These are phyloP conservation scores for Xylariaceae sp. DNA, from an alignment of 2,329 filamentous ascomycete genomes.

Conservation along the genomic window DNA sequence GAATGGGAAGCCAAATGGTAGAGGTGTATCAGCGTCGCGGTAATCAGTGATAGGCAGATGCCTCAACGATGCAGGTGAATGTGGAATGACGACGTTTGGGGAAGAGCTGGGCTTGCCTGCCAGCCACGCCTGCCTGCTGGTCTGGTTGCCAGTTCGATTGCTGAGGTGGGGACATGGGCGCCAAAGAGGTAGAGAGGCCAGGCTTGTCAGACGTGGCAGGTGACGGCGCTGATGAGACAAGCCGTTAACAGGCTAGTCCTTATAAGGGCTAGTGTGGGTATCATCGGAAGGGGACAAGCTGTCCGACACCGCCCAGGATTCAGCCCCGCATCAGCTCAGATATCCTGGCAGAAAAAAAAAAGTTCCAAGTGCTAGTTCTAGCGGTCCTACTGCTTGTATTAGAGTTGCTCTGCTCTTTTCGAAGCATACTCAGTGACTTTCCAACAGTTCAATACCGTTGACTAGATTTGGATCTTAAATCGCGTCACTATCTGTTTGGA, in stretches of 20 bases:
- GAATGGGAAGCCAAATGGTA: background rate
- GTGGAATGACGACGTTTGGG: constrained; percentile 12
- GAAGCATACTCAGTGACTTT: too few relatives aligned
- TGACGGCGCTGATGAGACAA: too few relatives aligned
- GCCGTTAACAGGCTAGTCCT: constrained; percentile 6
- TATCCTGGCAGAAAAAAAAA: constrained; percentile 14
- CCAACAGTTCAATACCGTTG: too few relatives aligned
- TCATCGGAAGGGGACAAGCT: constrained; percentile 5
- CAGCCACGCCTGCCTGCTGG: background rate
- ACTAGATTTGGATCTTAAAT: too few relatives aligned
- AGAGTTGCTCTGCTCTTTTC: too few relatives aligned
- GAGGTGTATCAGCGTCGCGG: background rate
- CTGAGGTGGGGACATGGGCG: too few relatives aligned
- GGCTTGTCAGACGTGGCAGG: too few relatives aligned
- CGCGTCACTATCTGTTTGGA: too few relatives aligned
- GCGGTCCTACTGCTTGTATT: too few relatives aligned
- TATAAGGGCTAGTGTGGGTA: constrained; percentile 4
- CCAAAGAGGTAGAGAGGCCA: too few relatives aligned
- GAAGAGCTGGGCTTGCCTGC: constrained; percentile 1
- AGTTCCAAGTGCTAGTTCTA: too few relatives aligned
- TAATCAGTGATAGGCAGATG: constrained; percentile 11
- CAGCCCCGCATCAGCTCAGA: constrained; percentile 8
- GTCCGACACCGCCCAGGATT: constrained; percentile 18
- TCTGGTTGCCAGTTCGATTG: too few relatives aligned
- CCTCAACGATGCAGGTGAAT: constrained; percentile 3